Percentiles rank a stretch among this genome's conserved stretches.
Evolutionary conservation across 2,329 filamentous ascomycete species (phyloP).

Genomic region (Penicillium sp.): DNA sequence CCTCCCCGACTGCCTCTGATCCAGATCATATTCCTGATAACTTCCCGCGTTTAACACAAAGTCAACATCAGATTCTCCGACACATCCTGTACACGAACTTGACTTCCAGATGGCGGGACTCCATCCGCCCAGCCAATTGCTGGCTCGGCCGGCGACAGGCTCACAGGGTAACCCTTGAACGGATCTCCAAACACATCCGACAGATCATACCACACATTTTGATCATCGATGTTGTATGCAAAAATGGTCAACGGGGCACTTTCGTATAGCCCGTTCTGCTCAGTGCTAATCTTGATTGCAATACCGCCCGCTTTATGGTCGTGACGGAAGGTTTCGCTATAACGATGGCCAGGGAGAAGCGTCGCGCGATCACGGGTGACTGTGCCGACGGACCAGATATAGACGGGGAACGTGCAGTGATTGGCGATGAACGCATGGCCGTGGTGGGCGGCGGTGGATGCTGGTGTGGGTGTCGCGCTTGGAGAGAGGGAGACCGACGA

Average conservation of each 20-base stretch:
- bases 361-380: constrained; percentile 27
- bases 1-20: not conserved
- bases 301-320: constrained; percentile 45
- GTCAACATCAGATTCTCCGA: constrained; percentile 33
- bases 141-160: constrained; percentile 27
- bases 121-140: constrained; percentile 39
- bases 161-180: constrained; percentile 38
- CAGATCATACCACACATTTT: constrained; percentile 48
- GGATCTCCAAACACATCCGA: constrained; percentile 51
- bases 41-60: constrained; percentile 27
- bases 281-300: constrained; percentile 47
- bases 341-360: constrained; percentile 31
- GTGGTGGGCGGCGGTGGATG: constrained; percentile 16
- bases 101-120: constrained; percentile 37
- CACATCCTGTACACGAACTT: constrained; percentile 30
- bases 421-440: constrained; percentile 43
- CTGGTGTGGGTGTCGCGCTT: not conserved
- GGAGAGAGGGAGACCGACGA: constrained; percentile 1
- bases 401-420: constrained; percentile 38
- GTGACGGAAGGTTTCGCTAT: constrained; percentile 41
- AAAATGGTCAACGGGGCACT: constrained; percentile 46
- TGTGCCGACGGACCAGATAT: constrained; percentile 45
- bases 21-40: not conserved
- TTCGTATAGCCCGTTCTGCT: constrained; percentile 38
- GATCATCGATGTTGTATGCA: constrained; percentile 43